phyloP scores from a whole-genome alignment of 1,284 basidiomycete genomes.

The Sphagnurus paluster region DNA sequence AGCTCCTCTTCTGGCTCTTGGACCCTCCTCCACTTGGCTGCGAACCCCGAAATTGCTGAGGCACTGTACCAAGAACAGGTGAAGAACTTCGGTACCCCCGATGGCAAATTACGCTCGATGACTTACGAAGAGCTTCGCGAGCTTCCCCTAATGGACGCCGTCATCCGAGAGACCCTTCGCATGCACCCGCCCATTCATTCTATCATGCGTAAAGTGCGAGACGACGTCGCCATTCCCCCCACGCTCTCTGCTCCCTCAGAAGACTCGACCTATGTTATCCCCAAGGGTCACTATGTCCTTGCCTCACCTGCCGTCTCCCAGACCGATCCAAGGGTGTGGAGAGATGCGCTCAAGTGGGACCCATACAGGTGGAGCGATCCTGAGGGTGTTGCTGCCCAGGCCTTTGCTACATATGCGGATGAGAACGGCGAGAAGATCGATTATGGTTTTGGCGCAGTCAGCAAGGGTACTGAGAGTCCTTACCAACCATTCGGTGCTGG shows the following conservation, averaged over 20 bases:
- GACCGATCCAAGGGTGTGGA: conserved; percentile 87
- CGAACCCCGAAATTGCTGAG: conserved; percentile 76
- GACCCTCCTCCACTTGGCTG: conserved; percentile 91
- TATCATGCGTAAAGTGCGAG: conserved; percentile 87
- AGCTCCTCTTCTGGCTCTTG: conserved; percentile 91
- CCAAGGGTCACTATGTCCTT: conserved; percentile 89
- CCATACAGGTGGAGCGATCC: conserved; percentile 86
- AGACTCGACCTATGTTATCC: conserved; percentile 81
- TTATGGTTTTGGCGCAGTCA: conserved; percentile 93
- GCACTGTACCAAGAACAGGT: conserved; percentile 90
- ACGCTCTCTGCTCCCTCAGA: conserved; percentile 75
- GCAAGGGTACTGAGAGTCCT: conserved; percentile 85
- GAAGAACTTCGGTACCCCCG: conserved; percentile 76
- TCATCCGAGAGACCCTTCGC: conserved; percentile 92
- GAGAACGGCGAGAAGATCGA: conserved; percentile 87
- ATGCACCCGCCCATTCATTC: conserved; percentile 93
- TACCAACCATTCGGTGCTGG: conserved; percentile 98
- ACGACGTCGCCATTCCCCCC: conserved; percentile 82
- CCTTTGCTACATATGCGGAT: conserved; percentile 74
- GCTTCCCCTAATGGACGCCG: conserved; percentile 84
- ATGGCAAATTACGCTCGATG: conserved; percentile 80
- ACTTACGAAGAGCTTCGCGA: conserved; percentile 87
- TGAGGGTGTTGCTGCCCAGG: conserved; percentile 74
- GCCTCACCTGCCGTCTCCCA: conserved; percentile 90
- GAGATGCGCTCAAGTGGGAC: conserved; percentile 71